Evolutionary conservation across 2,329 filamentous ascomycete genomes (phyloP).

Genomic region (Paecilomyces sp.): DNA sequence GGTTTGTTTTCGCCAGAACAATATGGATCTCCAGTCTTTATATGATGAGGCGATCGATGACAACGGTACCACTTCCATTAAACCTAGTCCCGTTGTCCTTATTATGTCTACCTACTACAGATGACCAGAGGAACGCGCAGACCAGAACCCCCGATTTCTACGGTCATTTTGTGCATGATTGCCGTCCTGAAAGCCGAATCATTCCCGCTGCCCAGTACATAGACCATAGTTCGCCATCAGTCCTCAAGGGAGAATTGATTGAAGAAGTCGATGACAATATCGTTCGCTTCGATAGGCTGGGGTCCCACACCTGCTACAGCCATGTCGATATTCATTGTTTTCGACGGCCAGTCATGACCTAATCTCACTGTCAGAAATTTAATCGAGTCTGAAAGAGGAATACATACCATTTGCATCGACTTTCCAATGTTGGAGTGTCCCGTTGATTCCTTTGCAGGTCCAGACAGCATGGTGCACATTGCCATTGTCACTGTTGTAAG

Average conservation of each 20-base stretch:
- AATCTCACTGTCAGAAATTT: background rate
- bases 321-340: conserved; percentile 39
- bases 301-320: conserved; percentile 33
- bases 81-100: background rate
- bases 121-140: background rate
- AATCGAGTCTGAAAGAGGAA: background rate
- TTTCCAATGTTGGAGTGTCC: conserved; percentile 40
- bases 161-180: background rate
- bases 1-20: background rate
- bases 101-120: background rate
- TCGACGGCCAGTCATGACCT: conserved; percentile 43
- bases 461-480: conserved; percentile 39
- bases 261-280: conserved; percentile 42
- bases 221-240: background rate
- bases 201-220: background rate
- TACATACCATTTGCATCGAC: conserved; percentile 35
- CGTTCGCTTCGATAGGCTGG: conserved; percentile 38
- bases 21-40: background rate
- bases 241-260: conserved; percentile 18
- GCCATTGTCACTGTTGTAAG: conserved; percentile 27
- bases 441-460: conserved; percentile 31
- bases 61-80: background rate
- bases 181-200: background rate
- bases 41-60: background rate
- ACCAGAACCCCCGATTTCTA: background rate